A percentile compares a stretch with the other conserved stretches of the same genome.
Conservation (phyloP, 1,284 basidiomycete species). For the Meira miltonrushii region DNA sequence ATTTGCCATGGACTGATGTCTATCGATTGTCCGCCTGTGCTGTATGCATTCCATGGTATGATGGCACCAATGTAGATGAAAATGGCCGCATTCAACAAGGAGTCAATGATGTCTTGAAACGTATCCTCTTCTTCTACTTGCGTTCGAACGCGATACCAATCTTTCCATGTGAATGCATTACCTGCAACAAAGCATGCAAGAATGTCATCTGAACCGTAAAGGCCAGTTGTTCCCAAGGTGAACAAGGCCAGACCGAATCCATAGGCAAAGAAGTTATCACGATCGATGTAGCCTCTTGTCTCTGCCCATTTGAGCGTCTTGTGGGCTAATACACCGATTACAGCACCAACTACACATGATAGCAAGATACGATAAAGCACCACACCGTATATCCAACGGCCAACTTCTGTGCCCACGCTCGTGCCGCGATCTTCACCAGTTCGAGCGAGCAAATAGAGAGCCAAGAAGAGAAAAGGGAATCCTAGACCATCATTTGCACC, state of each 20-base stretch:
- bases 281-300: constrained; percentile 51
- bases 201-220: constrained; percentile 55
- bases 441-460: constrained; percentile 50
- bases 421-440: constrained; percentile 25
- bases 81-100: constrained; percentile 56
- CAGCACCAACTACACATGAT: constrained; percentile 48
- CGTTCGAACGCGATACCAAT: constrained; percentile 56
- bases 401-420: constrained; percentile 46
- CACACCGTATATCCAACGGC: constrained; percentile 53
- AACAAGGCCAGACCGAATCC: constrained; percentile 54
- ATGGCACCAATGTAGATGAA: constrained; percentile 56
- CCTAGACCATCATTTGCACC: constrained; percentile 55
- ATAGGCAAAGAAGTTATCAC: constrained; percentile 52
- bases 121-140: constrained; percentile 56
- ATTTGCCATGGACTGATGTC: constrained; percentile 44
- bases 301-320: constrained; percentile 54
- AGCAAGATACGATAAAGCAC: constrained; percentile 54
- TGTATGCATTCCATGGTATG: constrained; percentile 45
- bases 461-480: constrained; percentile 48
- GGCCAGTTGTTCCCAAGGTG: constrained; percentile 53
- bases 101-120: constrained; percentile 59
- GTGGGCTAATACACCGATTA: constrained; percentile 53
- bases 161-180: constrained; percentile 54
- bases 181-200: constrained; percentile 54
- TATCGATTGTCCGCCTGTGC: constrained; percentile 12